Conservation (phyloP, 1,139 yeast species). For the Suhomyces bolitotheri region DNA sequence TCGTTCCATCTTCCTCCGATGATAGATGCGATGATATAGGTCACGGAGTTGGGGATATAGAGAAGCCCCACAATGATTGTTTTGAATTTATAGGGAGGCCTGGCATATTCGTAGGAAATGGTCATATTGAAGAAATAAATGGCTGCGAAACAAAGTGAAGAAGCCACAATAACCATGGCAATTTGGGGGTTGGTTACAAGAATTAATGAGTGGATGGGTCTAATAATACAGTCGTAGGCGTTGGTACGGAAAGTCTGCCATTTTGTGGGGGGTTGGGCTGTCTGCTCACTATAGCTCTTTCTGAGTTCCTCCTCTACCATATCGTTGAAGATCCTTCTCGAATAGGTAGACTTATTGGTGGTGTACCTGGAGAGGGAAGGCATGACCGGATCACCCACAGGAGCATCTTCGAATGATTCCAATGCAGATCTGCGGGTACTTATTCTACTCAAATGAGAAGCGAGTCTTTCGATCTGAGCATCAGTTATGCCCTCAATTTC, state of each 20-base stretch:
- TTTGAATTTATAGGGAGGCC: slow-evolving; percentile 68
- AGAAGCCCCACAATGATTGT: slow-evolving; percentile 69
- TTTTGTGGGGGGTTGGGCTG: slow-evolving; percentile 4
- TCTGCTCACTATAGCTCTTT: background rate
- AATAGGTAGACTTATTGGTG: slow-evolving; percentile 38
- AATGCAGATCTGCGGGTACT: slow-evolving; percentile 5
- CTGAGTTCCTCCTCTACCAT: slow-evolving; percentile 25
- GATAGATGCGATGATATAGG: slow-evolving; percentile 71
- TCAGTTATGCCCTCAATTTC: slow-evolving; percentile 18
- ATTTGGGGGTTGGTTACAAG: slow-evolving; percentile 75
- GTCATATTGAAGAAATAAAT: slow-evolving; percentile 77
- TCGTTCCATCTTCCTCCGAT: slow-evolving; percentile 84
- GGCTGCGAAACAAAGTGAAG: slow-evolving; percentile 67
- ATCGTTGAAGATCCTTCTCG: slow-evolving; percentile 30
- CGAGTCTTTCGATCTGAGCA: slow-evolving; percentile 21
- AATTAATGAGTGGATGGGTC: slow-evolving; percentile 53
- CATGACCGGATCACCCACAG: slow-evolving; percentile 38
- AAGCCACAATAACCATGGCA: slow-evolving; percentile 58
- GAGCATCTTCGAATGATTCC: slow-evolving; percentile 24
- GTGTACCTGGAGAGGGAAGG: slow-evolving; percentile 39
- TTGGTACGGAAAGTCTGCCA: slow-evolving; percentile 18
- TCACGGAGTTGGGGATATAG: slow-evolving; percentile 80
- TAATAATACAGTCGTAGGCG: slow-evolving; percentile 42
- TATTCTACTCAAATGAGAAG: slow-evolving; percentile 19
- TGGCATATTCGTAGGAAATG: slow-evolving; percentile 60